These are phyloP conservation scores for Ceratobasidium sp. DNA, from an alignment of 1,284 basidiomycete species.

Conservation along the genomic window DNA sequence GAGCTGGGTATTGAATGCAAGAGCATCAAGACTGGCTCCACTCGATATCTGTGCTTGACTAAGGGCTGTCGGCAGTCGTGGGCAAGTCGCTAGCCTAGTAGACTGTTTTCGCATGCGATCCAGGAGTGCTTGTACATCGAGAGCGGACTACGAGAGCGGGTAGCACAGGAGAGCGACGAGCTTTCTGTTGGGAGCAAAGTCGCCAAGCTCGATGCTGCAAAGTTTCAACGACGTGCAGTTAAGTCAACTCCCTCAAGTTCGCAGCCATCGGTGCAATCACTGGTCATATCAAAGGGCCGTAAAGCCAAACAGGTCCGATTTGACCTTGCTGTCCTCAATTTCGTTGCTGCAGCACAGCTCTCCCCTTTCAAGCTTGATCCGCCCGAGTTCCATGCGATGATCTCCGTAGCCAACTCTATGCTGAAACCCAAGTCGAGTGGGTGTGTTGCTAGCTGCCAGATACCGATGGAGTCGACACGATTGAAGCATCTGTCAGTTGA, in stretches of 20 bases:
- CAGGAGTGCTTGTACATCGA: not conserved
- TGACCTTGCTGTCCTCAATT: slow-evolving; percentile 14
- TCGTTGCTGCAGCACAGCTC: not conserved
- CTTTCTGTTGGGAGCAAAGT: not conserved
- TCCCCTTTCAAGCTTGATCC: not conserved
- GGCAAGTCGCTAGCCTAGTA: not conserved
- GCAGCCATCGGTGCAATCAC: slow-evolving; percentile 2
- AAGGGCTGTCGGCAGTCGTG: slow-evolving; percentile 17
- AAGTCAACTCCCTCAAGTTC: no score
- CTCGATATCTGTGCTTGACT: not conserved
- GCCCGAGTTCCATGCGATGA: slow-evolving; percentile 17
- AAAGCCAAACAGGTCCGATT: slow-evolving; percentile 17
- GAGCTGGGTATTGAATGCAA: slow-evolving; percentile 15
- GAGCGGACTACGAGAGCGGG: not conserved
- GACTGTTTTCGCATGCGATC: not conserved
- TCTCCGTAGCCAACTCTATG: not conserved
- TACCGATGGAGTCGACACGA: slow-evolving; percentile 17
- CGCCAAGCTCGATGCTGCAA: not conserved
- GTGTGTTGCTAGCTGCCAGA: not conserved
- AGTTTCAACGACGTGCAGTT: not conserved
- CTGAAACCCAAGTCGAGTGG: slow-evolving; percentile 4
- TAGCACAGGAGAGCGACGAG: not conserved
- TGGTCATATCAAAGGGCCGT: not conserved
- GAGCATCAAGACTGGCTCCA: not conserved
- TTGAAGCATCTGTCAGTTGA: not conserved